phyloP scores from a whole-genome alignment of 78 protist genomes.

The Emiliania huxleyi region DNA sequence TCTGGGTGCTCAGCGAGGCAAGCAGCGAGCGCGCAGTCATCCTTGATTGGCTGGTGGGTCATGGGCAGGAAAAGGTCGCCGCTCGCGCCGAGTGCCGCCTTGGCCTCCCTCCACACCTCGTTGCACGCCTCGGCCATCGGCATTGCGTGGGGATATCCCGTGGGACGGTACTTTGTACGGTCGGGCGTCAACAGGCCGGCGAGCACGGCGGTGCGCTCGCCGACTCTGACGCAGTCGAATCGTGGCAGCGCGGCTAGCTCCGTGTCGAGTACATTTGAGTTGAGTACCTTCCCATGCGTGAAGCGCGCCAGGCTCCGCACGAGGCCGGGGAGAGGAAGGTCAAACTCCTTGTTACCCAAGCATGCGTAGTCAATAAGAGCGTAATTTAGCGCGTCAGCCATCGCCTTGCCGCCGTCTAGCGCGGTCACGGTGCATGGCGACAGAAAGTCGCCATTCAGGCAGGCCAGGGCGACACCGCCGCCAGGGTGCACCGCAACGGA shows the following conservation, averaged over 20 bases:
- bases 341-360: constrained; percentile 4
- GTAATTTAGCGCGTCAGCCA: neutral
- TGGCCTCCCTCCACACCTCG: neutral
- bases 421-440: neutral
- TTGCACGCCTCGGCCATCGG: too few relatives aligned
- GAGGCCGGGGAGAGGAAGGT: neutral
- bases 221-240: too few relatives aligned
- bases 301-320: too few relatives aligned
- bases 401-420: neutral
- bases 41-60: neutral
- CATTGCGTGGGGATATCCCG: too few relatives aligned
- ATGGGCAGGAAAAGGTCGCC: neutral
- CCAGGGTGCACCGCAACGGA: neutral
- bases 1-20: neutral
- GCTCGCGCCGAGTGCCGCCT: neutral
- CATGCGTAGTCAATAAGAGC: neutral
- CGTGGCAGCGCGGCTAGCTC: too few relatives aligned
- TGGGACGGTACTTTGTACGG: too few relatives aligned
- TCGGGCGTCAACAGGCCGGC: neutral
- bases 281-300: neutral
- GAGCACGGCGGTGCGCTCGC: neutral
- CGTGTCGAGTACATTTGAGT: too few relatives aligned
- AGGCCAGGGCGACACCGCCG: neutral
- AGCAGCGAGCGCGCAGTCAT: neutral
- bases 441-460: constrained; percentile 8